phyloP scores from a whole-genome alignment of 2,329 filamentous ascomycete genomes.

The Apiospora aurea region DNA sequence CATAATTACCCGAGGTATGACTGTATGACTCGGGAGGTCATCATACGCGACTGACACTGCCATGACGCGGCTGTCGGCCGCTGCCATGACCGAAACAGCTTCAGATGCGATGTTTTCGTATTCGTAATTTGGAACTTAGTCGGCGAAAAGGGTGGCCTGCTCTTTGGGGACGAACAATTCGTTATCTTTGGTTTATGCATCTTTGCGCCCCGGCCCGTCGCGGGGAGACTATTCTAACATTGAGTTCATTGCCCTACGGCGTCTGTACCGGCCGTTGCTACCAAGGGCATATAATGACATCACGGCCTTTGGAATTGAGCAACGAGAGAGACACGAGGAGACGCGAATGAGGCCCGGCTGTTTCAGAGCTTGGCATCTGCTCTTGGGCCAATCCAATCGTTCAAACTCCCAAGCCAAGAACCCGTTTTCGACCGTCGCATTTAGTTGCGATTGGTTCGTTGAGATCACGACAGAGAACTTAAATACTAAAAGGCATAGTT shows the following conservation, averaged over 20 bases:
- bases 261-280: neutral
- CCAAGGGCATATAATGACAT: neutral
- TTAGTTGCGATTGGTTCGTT: neutral
- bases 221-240: neutral
- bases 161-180: neutral
- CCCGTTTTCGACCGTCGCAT: neutral
- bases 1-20: neutral
- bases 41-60: slow-evolving; percentile 6
- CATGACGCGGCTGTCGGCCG: neutral
- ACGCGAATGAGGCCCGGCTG: neutral
- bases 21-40: neutral
- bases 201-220: neutral
- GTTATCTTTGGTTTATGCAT: neutral
- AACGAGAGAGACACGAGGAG: neutral
- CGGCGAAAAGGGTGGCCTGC: neutral
- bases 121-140: neutral
- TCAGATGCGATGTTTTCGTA: neutral
- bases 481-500: no score
- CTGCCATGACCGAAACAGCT: neutral
- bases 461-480: neutral
- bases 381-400: neutral
- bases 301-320: neutral
- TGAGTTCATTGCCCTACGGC: neutral
- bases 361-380: neutral
- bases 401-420: no score